Evolutionary conservation across 768 basidiomycete species (phyloP), one percentile per base, ranked within the genome.

Genomic region (Kwoniella bestiolae): DNA sequence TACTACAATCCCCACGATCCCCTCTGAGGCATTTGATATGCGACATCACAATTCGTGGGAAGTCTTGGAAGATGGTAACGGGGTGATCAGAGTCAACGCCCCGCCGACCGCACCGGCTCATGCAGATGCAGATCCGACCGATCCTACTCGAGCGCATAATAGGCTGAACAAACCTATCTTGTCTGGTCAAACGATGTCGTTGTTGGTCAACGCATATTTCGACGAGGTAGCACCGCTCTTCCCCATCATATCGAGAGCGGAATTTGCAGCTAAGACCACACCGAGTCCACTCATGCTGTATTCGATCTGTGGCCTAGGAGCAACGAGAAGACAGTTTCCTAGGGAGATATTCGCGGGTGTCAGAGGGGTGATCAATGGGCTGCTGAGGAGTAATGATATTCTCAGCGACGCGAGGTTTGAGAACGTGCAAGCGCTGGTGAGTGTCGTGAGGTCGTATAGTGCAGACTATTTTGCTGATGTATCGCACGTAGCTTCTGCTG

Each of bases 201-300:
- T 86, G 59, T 87, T 97, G 49, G 84, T 96, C 74, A 98, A 98
- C 80, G 87, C 89, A 23, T 96, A 94, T 83, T 99, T 96, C 82
- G 89, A 94, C n/a, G 85, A 94, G 35, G 71, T 83, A 50, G 87
- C 91, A 1, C 91, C 91, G n/a, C 83, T 91, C 45, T 86, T 97
- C 63, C 95, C 96, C 11, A 85, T 99, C 70, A 86, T 98, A 64
- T 91, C 91, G 18, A 87, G 90, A 76, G 85, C 87, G 26, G 95
- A 99, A 78, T 97, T 99, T 76, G 83, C 96, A 67, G 85, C 89
- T 55, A 85, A 87, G 23, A 87, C 87, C 14, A 90, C 89, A 0
- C 86, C 92, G 2, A 88, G 90, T 3, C 83, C 84, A 1, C 85
- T 99, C 25, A 82, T 98, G 63, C 85, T 98, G 23, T 97, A 97